Conservation (phyloP, 306 rosid species). For the Quercus agrifolia region DNA sequence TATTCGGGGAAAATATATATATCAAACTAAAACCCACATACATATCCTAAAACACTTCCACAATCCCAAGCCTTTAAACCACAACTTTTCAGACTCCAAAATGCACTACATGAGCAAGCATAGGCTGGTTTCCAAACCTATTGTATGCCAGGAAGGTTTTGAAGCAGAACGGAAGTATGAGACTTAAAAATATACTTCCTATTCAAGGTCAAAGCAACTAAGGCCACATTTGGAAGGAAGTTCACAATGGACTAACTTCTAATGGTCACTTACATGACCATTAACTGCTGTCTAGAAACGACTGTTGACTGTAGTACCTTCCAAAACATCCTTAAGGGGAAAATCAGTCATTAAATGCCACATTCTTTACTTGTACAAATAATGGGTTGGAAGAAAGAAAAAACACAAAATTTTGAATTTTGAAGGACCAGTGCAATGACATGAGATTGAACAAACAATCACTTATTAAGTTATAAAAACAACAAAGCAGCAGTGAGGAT, state of each 20-base stretch:
- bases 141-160: not conserved
- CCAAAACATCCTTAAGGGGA: not conserved
- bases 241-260: not conserved
- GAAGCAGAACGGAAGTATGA: not conserved
- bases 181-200: not conserved
- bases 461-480: no score
- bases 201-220: not conserved
- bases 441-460: no score
- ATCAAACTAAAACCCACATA: no score
- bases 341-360: not conserved
- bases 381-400: no score
- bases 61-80: not conserved
- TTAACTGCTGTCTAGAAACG: not conserved
- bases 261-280: constrained; percentile 1
- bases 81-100: no score
- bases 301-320: not conserved
- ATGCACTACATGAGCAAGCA: no score
- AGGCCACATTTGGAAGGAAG: not conserved
- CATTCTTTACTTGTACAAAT: no score
- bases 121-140: not conserved
- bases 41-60: no score
- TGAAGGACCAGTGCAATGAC: no score
- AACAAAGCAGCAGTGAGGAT: no score
- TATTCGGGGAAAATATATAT: no score
- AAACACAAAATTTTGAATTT: no score